phyloP scores from a whole-genome alignment of 257 asterid genomes.

The Perilla frutescens region DNA sequence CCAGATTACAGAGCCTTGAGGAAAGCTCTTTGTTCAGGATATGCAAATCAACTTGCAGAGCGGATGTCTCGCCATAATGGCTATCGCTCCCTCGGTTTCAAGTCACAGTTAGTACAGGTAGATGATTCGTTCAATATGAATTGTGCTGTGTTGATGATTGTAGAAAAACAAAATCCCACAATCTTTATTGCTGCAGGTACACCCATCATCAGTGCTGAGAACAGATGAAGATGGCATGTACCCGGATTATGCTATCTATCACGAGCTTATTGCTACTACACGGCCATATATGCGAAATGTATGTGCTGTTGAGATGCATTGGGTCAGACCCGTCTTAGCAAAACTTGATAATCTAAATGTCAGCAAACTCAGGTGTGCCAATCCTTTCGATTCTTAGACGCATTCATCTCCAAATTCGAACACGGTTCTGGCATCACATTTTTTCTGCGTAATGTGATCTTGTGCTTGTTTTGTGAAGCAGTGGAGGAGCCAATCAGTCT shows the following conservation, averaged over 20 bases:
- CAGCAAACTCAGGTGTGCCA: conserved; percentile 67
- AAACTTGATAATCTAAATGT: conserved; percentile 73
- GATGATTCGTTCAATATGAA: neutral
- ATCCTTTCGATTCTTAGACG: neutral
- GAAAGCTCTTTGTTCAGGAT: conserved; percentile 86
- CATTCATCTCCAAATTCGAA: neutral
- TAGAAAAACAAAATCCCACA: neutral
- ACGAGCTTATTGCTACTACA: conserved; percentile 81
- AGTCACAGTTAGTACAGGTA: conserved; percentile 94
- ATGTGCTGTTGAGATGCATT: conserved; percentile 79
- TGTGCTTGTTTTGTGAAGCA: conserved; percentile 37
- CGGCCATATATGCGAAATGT: conserved; percentile 91
- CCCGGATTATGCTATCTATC: conserved; percentile 81
- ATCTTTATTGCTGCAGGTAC: conserved; percentile 58
- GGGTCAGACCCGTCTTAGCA: conserved; percentile 75
- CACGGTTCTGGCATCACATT: neutral
- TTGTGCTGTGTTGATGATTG: neutral
- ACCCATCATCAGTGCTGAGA: conserved; percentile 80
- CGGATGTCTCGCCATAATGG: conserved; percentile 95
- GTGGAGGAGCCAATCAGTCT: conserved; percentile 58
- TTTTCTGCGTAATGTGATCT: neutral
- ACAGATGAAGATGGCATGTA: conserved; percentile 88
- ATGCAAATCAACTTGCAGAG: conserved; percentile 92
- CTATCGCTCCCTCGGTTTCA: conserved; percentile 81
- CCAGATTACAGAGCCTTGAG: conserved; percentile 74